Evolutionary conservation across 768 basidiomycete genomes (phyloP).

Genomic region (Russula sp.): DNA sequence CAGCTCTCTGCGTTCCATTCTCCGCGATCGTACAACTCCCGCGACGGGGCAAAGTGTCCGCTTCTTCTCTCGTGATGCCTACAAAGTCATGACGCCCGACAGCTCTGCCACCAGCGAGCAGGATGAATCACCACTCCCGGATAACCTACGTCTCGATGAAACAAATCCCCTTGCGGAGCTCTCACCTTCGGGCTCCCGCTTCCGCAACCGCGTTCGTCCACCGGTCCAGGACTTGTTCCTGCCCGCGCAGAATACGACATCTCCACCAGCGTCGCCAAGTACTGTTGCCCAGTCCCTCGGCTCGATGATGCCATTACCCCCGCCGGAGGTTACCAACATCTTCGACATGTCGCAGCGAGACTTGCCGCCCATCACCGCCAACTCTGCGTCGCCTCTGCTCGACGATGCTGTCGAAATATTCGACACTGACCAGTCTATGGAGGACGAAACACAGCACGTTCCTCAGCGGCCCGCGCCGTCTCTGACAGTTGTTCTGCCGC

Average conservation of each 20-base stretch:
- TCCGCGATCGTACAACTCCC: constrained; percentile 64
- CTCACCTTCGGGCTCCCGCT: constrained; percentile 18
- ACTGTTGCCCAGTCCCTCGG: constrained; percentile 19
- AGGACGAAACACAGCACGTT: constrained; percentile 21
- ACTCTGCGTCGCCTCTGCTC: constrained; percentile 27
- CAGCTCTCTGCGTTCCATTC: constrained; percentile 63
- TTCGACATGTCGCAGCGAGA: constrained; percentile 58
- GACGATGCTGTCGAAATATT: constrained; percentile 37
- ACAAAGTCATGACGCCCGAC: constrained; percentile 61
- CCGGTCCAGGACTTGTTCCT: constrained; percentile 23
- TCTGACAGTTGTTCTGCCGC: constrained; percentile 6
- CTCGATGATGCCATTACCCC: constrained; percentile 37
- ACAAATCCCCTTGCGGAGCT: constrained; percentile 27
- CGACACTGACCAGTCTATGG: constrained; percentile 28
- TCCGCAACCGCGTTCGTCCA: constrained; percentile 13
- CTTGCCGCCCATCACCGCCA: constrained; percentile 40
- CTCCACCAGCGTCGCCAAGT: constrained; percentile 23
- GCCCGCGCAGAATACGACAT: constrained; percentile 15
- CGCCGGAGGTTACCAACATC: constrained; percentile 44
- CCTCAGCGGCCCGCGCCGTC: not conserved
- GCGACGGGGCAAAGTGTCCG: constrained; percentile 76
- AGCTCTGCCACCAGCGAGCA: constrained; percentile 41
- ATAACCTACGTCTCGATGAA: constrained; percentile 28
- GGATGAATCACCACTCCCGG: constrained; percentile 28
- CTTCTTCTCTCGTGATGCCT: constrained; percentile 67